These are phyloP conservation scores for Pseudotsuga menziesii DNA, from an alignment of 75 land plant species.

Conservation along the genomic window DNA sequence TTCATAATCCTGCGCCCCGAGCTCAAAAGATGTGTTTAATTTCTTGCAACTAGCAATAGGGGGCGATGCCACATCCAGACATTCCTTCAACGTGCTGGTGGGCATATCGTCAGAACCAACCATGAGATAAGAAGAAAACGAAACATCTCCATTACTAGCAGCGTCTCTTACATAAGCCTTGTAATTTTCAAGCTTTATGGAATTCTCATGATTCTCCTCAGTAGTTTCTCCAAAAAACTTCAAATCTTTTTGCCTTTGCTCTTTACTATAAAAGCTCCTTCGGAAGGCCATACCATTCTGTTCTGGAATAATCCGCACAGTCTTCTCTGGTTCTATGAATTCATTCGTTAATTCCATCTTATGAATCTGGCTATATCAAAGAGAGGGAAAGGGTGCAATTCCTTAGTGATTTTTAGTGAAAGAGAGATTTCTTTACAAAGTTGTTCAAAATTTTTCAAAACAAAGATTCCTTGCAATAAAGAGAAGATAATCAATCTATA, in stretches of 20 bases:
- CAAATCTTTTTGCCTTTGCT: not conserved
- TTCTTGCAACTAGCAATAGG: too few relatives aligned
- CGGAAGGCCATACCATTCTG: not conserved
- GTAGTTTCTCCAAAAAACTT: too few relatives aligned
- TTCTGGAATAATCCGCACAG: slow-evolving; percentile 5
- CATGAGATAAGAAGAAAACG: slow-evolving; percentile 2
- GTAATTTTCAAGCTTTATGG: not conserved
- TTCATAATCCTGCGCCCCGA: not conserved
- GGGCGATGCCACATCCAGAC: not conserved
- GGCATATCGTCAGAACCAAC: not conserved
- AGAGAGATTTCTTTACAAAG: too few relatives aligned
- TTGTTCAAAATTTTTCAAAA: too few relatives aligned
- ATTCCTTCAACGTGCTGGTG: not conserved
- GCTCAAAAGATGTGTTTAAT: not conserved
- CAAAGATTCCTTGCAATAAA: too few relatives aligned
- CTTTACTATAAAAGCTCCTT: not conserved
- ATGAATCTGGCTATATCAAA: too few relatives aligned
- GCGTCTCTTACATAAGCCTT: not conserved
- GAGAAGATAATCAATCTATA: too few relatives aligned
- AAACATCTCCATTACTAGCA: not conserved
- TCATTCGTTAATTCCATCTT: too few relatives aligned
- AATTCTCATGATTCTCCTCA: not conserved
- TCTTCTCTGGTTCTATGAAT: not conserved
- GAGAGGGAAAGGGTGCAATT: too few relatives aligned
- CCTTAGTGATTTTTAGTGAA: too few relatives aligned